Conservation (phyloP, 2,329 filamentous ascomycete species). For the Nemania sp. region DNA sequence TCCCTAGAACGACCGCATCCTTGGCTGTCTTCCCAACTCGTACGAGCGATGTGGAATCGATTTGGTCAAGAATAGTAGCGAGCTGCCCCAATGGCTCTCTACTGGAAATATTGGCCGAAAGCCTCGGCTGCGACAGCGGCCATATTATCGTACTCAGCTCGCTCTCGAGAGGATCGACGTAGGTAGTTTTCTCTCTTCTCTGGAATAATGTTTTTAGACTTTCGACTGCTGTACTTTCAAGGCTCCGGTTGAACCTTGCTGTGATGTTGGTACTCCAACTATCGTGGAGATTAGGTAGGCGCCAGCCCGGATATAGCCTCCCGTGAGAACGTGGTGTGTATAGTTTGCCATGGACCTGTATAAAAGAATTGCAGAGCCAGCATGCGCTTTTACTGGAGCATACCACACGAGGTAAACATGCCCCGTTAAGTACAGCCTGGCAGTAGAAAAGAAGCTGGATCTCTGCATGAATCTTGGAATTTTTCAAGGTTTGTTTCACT, state of each 20-base stretch:
- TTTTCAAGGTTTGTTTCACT: slow-evolving; percentile 24
- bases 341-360: slow-evolving; percentile 48
- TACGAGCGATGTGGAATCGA: not conserved
- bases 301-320: slow-evolving; percentile 51
- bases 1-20: not conserved
- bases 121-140: not conserved
- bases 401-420: slow-evolving; percentile 47
- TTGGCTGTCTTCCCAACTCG: not conserved
- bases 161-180: slow-evolving; percentile 30
- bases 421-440: slow-evolving; percentile 37
- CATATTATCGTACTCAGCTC: slow-evolving; percentile 11
- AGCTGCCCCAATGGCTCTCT: not conserved
- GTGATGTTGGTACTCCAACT: slow-evolving; percentile 2
- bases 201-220: slow-evolving; percentile 22
- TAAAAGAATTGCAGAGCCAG: slow-evolving; percentile 55
- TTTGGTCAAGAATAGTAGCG: not conserved
- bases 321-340: slow-evolving; percentile 49
- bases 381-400: slow-evolving; percentile 56
- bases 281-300: slow-evolving; percentile 41
- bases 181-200: slow-evolving; percentile 2
- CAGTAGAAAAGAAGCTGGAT: slow-evolving; percentile 54
- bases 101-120: not conserved
- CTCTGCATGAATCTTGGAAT: slow-evolving; percentile 53
- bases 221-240: slow-evolving; percentile 7
- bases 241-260: slow-evolving; percentile 20